These are phyloP conservation scores for Alternaria arborescens DNA, from an alignment of 2,329 filamentous ascomycete genomes.

Conservation along the genomic window DNA sequence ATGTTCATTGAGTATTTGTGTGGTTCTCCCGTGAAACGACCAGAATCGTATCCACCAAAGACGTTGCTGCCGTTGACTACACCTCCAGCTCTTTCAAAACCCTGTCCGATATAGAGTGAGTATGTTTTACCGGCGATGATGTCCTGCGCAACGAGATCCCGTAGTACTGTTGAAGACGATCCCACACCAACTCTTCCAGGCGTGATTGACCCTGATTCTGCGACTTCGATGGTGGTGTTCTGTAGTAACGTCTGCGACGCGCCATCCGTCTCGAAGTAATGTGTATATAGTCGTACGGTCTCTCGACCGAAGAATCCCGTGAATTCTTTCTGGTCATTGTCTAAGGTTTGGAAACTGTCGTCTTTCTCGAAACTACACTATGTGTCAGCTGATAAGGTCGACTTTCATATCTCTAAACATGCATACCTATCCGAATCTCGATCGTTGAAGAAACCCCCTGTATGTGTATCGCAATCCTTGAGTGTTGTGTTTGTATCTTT, in stretches of 20 bases:
- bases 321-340: constrained; percentile 31
- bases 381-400: constrained; percentile 20
- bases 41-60: constrained; percentile 57
- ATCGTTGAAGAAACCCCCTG: constrained; percentile 47
- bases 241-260: constrained; percentile 48
- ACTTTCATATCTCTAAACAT: not conserved
- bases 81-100: constrained; percentile 53
- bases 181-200: constrained; percentile 54
- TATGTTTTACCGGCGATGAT: constrained; percentile 53
- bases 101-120: constrained; percentile 55
- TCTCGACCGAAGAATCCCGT: constrained; percentile 47
- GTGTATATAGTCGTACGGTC: constrained; percentile 50
- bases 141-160: constrained; percentile 44
- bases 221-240: constrained; percentile 48
- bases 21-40: constrained; percentile 50
- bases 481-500: constrained; percentile 42
- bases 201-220: constrained; percentile 39
- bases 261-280: constrained; percentile 52
- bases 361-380: constrained; percentile 34
- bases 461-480: constrained; percentile 42
- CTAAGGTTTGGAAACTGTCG: constrained; percentile 37
- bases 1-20: constrained; percentile 47
- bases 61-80: constrained; percentile 54
- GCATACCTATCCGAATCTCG: constrained; percentile 45
- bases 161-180: constrained; percentile 51